Evolutionary conservation across 164 flowering plant species (phyloP).

Genomic region (Echeveria elegans): DNA sequence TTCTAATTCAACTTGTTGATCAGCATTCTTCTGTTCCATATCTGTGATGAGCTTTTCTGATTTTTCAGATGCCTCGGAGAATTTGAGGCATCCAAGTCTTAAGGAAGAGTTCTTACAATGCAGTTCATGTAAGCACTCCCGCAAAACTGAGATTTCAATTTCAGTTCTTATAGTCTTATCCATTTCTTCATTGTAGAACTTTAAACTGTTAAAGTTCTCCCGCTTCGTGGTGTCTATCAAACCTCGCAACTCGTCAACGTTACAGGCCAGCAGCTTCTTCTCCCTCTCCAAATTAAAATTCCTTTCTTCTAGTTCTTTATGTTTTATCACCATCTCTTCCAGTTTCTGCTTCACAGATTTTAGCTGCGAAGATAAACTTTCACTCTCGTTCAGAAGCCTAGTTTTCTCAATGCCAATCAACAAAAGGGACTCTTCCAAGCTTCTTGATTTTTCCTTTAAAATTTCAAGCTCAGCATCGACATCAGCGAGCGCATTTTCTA

Average conservation of each 20-base stretch:
- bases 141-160: slow-evolving; percentile 34
- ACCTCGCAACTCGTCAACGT: not conserved
- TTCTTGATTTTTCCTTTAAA: slow-evolving; percentile 4
- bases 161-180: slow-evolving; percentile 28
- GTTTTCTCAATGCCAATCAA: not conserved
- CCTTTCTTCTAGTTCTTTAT: not conserved
- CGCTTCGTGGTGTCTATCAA: not conserved
- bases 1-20: slow-evolving; percentile 23
- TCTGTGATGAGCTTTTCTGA: slow-evolving; percentile 31
- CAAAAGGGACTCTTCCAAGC: slow-evolving; percentile 1
- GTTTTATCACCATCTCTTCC: not conserved
- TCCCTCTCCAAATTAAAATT: not conserved
- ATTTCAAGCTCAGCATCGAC: not conserved
- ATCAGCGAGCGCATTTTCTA: slow-evolving; percentile 5
- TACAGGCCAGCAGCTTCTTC: slow-evolving; percentile 2
- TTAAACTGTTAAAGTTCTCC: not conserved
- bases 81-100: slow-evolving; percentile 20
- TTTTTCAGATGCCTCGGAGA: slow-evolving; percentile 22
- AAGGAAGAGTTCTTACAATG: slow-evolving; percentile 25
- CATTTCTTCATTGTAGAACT: slow-evolving; percentile 21
- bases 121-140: slow-evolving; percentile 25
- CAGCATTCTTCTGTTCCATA: slow-evolving; percentile 26
- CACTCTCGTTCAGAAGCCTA: not conserved
- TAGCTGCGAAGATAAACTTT: not conserved
- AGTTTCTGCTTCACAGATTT: not conserved